A percentile compares a stretch with the other conserved stretches of the same genome.
phyloP scores from a whole-genome alignment of 139 green algal genomes.

The Yamagishiella unicocca region DNA sequence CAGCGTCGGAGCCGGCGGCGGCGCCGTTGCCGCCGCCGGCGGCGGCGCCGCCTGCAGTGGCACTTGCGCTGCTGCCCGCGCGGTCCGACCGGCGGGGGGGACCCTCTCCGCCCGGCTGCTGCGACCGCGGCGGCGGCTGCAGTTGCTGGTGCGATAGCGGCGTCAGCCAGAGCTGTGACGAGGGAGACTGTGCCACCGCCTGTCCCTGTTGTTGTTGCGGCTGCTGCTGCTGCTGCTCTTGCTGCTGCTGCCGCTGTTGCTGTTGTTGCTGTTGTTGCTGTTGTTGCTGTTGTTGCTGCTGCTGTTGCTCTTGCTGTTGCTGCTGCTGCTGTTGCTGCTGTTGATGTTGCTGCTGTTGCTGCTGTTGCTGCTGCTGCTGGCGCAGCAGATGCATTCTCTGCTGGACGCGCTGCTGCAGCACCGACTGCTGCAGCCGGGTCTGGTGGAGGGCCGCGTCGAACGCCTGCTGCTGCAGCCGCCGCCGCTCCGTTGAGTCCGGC shows the following conservation, averaged over 20 bases:
- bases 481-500: neutral
- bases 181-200: too few relatives aligned
- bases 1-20: too few relatives aligned
- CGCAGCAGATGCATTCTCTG: neutral
- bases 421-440: neutral
- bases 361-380: neutral
- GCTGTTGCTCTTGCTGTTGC: slow-evolving; percentile 10
- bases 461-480: neutral
- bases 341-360: neutral
- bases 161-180: neutral
- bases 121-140: neutral
- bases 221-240: neutral
- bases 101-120: neutral
- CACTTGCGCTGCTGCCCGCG: neutral
- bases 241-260: neutral
- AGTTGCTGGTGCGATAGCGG: neutral
- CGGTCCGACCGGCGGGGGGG: neutral
- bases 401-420: neutral
- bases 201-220: neutral
- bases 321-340: neutral
- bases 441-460: neutral
- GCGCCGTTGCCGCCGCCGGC: neutral
- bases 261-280: neutral
- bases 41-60: neutral
- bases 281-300: neutral